A percentile compares a stretch with the other conserved stretches of the same genome.
Evolutionary conservation across 768 basidiomycete species (phyloP).

Genomic region (Kwoniella newhampshirensis): DNA sequence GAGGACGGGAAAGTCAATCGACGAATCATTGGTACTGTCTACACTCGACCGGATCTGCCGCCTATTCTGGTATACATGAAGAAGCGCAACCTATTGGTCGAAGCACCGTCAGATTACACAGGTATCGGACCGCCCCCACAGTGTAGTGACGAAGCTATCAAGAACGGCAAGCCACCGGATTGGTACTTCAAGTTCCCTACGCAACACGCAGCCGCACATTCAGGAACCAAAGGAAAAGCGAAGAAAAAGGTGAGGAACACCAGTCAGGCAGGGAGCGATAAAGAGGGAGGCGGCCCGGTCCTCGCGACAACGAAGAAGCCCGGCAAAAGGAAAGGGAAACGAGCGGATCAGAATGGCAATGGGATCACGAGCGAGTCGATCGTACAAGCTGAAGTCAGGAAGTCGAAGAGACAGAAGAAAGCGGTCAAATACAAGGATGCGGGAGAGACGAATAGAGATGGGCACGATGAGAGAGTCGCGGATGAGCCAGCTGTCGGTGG

Average conservation of each 20-base stretch:
- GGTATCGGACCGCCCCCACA: slow-evolving; percentile 37
- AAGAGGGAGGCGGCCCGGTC: too few relatives aligned
- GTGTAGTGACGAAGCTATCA: slow-evolving; percentile 22
- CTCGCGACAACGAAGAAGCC: slow-evolving; percentile 27
- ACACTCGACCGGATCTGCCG: slow-evolving; percentile 32
- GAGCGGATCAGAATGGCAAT: slow-evolving; percentile 4
- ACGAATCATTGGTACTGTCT: slow-evolving; percentile 33
- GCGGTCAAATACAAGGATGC: slow-evolving; percentile 7
- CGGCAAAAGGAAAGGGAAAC: slow-evolving; percentile 27
- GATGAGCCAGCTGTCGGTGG: background rate
- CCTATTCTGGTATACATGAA: slow-evolving; percentile 40
- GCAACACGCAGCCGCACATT: slow-evolving; percentile 6
- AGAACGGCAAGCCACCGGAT: slow-evolving; percentile 28
- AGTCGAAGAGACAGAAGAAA: slow-evolving; percentile 15
- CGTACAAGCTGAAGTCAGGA: background rate
- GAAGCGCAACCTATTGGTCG: slow-evolving; percentile 31
- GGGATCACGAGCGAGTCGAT: background rate
- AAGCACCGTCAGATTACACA: slow-evolving; percentile 29
- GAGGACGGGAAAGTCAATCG: slow-evolving; percentile 49
- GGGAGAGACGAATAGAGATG: slow-evolving; percentile 58
- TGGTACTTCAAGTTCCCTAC: slow-evolving; percentile 29
- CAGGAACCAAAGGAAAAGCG: background rate
- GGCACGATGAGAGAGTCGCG: slow-evolving; percentile 12
- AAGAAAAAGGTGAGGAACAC: background rate
- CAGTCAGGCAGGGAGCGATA: background rate